phyloP scores from a whole-genome alignment of 306 rosid genomes.

The Lathyrus tuberosus region DNA sequence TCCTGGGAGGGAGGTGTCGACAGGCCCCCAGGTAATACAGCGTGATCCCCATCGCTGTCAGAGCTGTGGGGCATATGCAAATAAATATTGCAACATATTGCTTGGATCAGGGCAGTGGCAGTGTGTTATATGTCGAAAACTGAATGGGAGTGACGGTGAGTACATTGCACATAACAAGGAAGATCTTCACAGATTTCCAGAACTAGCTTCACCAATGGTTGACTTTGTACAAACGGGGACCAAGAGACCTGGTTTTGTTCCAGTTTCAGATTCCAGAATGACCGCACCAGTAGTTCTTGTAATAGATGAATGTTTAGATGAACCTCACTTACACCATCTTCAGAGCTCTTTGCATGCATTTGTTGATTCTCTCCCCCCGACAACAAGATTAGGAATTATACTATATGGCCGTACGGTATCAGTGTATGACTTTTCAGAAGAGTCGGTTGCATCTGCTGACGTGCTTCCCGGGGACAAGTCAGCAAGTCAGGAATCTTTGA shows the following conservation, averaged over 20 bases:
- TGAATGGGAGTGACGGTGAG: conserved; percentile 89
- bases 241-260: conserved; percentile 93
- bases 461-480: conserved; percentile 95
- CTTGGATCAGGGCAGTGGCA: conserved; percentile 99
- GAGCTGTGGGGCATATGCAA: conserved; percentile 95
- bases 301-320: conserved; percentile 92
- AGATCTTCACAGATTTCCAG: conserved; percentile 81
- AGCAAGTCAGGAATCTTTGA: conserved; percentile 71
- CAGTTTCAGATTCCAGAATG: conserved; percentile 89
- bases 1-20: conserved; percentile 83
- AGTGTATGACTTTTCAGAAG: conserved; percentile 89
- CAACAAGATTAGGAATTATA: conserved; percentile 87
- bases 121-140: conserved; percentile 84
- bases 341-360: conserved; percentile 97
- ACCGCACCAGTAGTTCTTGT: conserved; percentile 91
- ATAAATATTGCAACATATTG: conserved; percentile 76
- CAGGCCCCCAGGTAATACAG: conserved; percentile 81
- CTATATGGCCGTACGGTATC: conserved; percentile 90
- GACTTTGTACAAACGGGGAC: conserved; percentile 89
- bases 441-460: conserved; percentile 88
- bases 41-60: conserved; percentile 96
- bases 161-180: conserved; percentile 76
- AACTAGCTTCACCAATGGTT: conserved; percentile 80
- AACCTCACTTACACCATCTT: conserved; percentile 86
- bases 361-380: conserved; percentile 83